Evolutionary conservation across 352 stramenopile species (phyloP).

Genomic region (Pythium folliculosum): DNA sequence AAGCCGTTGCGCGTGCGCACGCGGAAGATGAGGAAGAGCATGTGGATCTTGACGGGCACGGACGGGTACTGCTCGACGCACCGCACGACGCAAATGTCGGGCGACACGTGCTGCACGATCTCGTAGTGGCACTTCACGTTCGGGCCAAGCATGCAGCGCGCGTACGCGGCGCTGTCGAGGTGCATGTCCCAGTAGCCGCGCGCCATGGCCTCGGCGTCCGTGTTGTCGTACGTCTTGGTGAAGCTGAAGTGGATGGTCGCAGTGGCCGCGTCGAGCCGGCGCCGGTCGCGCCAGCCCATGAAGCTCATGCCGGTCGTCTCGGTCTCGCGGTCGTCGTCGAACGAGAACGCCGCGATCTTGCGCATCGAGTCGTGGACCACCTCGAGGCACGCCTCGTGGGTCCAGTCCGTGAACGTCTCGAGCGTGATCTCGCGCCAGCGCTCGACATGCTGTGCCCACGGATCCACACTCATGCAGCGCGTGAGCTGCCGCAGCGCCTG

Average conservation of each 20-base stretch:
- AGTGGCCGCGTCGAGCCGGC: slow-evolving; percentile 3
- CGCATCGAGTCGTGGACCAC: slow-evolving; percentile 7
- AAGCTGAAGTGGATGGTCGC: slow-evolving; percentile 19
- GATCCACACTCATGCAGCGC: background rate
- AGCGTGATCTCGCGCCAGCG: slow-evolving; percentile 5
- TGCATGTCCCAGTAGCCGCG: slow-evolving; percentile 19
- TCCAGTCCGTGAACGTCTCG: slow-evolving; percentile 9
- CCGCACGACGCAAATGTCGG: slow-evolving; percentile 18
- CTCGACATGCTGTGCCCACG: background rate
- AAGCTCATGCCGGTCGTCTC: slow-evolving; percentile 12
- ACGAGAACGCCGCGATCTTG: background rate
- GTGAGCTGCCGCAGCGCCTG: slow-evolving; percentile 4
- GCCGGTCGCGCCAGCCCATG: slow-evolving; percentile 17
- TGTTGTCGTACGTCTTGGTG: slow-evolving; percentile 3
- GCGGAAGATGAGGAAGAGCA: slow-evolving; percentile 15
- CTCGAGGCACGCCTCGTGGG: slow-evolving; percentile 2
- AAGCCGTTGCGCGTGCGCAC: slow-evolving; percentile 9
- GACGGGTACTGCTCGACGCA: slow-evolving; percentile 15
- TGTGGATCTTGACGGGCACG: slow-evolving; percentile 11
- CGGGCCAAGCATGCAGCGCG: background rate
- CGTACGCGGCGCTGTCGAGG: background rate
- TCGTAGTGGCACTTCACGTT: slow-evolving; percentile 13
- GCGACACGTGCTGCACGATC: slow-evolving; percentile 13
- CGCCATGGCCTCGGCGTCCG: slow-evolving; percentile 12
- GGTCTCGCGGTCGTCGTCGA: background rate